A percentile compares a stretch with the other conserved stretches of the same genome.
Conservation (phyloP, 164 flowering plant species). For the Stephania cephalantha region DNA sequence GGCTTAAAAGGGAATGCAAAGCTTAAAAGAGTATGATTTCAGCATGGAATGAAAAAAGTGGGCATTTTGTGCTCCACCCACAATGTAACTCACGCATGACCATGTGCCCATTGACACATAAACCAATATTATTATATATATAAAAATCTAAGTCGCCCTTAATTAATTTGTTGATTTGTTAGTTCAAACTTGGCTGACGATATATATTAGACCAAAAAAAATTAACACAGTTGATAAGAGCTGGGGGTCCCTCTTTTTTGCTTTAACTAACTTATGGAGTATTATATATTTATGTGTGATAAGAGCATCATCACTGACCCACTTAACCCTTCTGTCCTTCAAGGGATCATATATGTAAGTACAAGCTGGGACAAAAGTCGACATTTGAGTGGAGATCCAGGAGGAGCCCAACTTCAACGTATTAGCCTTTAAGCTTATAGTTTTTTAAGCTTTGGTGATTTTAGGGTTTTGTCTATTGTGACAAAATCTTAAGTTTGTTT, state of each 20-base stretch:
- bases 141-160: not conserved
- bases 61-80: conserved; percentile 4
- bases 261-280: conserved; percentile 27
- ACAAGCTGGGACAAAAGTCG: conserved; percentile 1
- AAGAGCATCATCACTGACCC: not conserved
- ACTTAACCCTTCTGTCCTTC: conserved; percentile 28
- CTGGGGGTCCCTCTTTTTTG: not conserved
- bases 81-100: not conserved
- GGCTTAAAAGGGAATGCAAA: not conserved
- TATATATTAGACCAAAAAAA: not conserved
- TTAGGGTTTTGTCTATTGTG: too few species aligned
- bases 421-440: not conserved
- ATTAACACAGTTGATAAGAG: not conserved
- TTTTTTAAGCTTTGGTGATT: not conserved
- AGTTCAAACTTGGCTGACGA: conserved; percentile 1
- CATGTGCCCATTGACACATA: conserved; percentile 1
- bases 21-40: conserved; percentile 14
- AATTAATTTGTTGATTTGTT: not conserved
- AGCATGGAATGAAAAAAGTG: conserved; percentile 1
- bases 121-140: not conserved
- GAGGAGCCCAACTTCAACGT: conserved; percentile 24
- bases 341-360: conserved; percentile 21
- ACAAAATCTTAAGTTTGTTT: not conserved
- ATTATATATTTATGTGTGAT: not conserved
- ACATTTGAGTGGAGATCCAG: conserved; percentile 32